Base-by-base conservation (phyloP, 208 protist species). In the Crithidia fasciculata region DNA sequence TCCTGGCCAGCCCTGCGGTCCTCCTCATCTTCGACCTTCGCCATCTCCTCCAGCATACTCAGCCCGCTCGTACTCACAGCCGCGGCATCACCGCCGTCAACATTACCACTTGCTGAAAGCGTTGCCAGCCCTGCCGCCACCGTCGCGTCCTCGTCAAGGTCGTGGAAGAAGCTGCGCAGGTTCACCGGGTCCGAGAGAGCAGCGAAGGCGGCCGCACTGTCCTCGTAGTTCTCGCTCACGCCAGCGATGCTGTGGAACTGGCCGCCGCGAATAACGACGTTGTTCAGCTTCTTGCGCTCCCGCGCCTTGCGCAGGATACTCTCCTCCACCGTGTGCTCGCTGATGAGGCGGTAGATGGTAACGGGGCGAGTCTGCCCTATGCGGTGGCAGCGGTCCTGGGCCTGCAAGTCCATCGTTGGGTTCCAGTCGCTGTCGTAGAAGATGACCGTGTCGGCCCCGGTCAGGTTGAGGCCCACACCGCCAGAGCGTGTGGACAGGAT, bases 391-490 rank as follows among this genome's bases (percentile, higher is more conserved):
- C 98, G 85, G 73, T 99, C 98, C 83, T 99, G 97, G 37, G 98
- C 98, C 82, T 99, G 98, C 44, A 96, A 84, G 76, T 99, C 99
- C 92, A 99, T 99, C 28, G 98, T 97, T 3, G 99, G 99, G 86
- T 99, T 99, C 98, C 98, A 99, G 83, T 99, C 98, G 41, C 83
- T 96, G 84, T 99, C 99, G 80, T 99, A 99, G 76, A 99, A 99
- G 45, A 99, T 99, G 55, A 99, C 99, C 15, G 97, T 99, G 80
- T 99, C 98, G 8, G 99, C 99, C 44, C 97, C 98, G 37, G 97
- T 99, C 13, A 99, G 81, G 80, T 99, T 99, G n/a, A 99, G 83
- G 15, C 99, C 99, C 28, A 99, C 82, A 50, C 98, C 98, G 64
- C 98, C 99, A 8, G 95, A 95, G 40, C 98, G 87, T 43, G 99